Evolutionary conservation across 2,329 filamentous ascomycete genomes (phyloP), one percentile per base, ranked within the genome.

Genomic region (Hypoxylon sp.): DNA sequence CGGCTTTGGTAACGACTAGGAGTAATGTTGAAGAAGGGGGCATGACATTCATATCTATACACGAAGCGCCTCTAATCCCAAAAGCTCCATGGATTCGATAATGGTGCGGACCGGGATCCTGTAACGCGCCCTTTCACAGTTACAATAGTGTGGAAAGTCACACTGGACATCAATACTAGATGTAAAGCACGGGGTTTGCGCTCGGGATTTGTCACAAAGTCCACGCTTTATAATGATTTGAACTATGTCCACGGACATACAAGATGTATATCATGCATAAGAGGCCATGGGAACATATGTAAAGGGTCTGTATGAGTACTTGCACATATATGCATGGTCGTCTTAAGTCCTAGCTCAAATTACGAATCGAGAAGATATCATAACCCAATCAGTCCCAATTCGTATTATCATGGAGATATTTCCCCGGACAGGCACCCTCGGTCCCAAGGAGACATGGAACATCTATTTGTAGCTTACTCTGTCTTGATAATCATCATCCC

Each of bases 1-100:
- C 34, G 81, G 81, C 2, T 76, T 75, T 51, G 68, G 68, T 58
- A 66, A 72, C 14, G 60, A 68, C 16, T 19, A 41, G 16, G 16
- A 41, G 37, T 41, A 27, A 21, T 27, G 39, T 16, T 27, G 19
- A 62, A 52, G 30, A 50, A n/a, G 56, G 41, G 12, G 30, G 23
- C 14, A 2, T 19, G 16, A 11, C 37, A 11, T 23, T 25, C 16
- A 21, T 37, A n/a, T 34, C n/a, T n/a, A 52, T 37, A 8, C 8
- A 23, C 11, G 9, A 23, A 23, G 25, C 0, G 16, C 12, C 19
- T 45, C 16, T 47, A 25, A 23, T 14, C 14, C 21, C 23, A 6
- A 2, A 29, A 12, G n/a, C 9, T 25, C 6, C 12, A 46, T 12
- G 8, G 5, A 32, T 7, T 11, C 32, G 27, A 32, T 39, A 41